Percentiles rank a stretch among this genome's conserved stretches.
Evolutionary conservation across 2,329 filamentous ascomycete genomes (phyloP).

Genomic region (Cladosporium sp.): DNA sequence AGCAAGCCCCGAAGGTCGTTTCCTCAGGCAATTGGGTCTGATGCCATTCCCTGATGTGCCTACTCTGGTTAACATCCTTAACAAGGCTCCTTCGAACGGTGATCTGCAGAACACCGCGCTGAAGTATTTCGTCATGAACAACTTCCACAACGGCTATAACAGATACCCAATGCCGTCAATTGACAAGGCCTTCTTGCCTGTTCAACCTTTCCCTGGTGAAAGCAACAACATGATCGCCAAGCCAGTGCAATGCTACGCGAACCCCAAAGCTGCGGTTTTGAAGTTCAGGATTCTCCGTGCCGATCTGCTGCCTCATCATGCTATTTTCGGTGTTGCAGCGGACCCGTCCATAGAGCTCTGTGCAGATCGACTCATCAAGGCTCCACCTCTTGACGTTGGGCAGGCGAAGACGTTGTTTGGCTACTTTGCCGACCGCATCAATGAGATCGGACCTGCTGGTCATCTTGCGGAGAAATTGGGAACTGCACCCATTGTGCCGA

Average conservation of each 20-base stretch:
- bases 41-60: conserved; percentile 68
- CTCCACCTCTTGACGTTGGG: conserved; percentile 66
- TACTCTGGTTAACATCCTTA: conserved; percentile 78
- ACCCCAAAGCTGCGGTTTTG: conserved; percentile 72
- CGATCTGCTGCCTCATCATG: conserved; percentile 77
- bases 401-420: conserved; percentile 73
- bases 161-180: conserved; percentile 58
- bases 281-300: conserved; percentile 76
- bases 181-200: conserved; percentile 60
- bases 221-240: conserved; percentile 57
- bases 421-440: conserved; percentile 77
- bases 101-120: conserved; percentile 69
- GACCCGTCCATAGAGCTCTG: conserved; percentile 80
- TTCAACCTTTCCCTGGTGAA: conserved; percentile 67
- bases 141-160: conserved; percentile 74
- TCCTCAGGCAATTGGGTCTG: conserved; percentile 73
- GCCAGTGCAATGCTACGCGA: conserved; percentile 79
- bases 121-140: conserved; percentile 79
- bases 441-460: conserved; percentile 64
- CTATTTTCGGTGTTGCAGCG: conserved; percentile 80
- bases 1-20: conserved; percentile 70
- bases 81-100: conserved; percentile 56
- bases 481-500: conserved; percentile 70
- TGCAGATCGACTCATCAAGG: conserved; percentile 68
- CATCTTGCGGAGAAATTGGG: conserved; percentile 61